Percentiles rank a stretch among this genome's conserved stretches.
Evolutionary conservation across 73 alveolate species (phyloP).

Genomic region (Tetrahymena elliotti): DNA sequence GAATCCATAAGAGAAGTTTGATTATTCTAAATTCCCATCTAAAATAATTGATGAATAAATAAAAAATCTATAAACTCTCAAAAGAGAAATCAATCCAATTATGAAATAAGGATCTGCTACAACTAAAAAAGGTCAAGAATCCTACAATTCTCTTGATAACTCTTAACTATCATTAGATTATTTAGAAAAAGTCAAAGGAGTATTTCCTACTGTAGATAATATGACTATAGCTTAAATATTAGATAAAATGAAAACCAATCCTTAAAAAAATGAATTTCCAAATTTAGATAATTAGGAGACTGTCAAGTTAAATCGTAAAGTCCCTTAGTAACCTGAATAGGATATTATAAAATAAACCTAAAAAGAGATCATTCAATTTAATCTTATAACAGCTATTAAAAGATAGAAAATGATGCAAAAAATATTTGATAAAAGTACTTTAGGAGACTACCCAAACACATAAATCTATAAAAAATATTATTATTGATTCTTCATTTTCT

Average conservation of each 20-base stretch:
- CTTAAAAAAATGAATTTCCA: not conserved
- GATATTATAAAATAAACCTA: not conserved
- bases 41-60: not conserved
- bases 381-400: not conserved
- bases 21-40: not conserved
- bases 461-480: not conserved
- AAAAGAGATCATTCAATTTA: not conserved
- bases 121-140: not conserved
- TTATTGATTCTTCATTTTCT: not conserved
- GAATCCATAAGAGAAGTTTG: not conserved
- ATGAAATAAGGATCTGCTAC: not conserved
- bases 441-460: not conserved
- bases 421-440: not conserved
- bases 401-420: not conserved
- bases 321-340: not conserved
- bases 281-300: not conserved
- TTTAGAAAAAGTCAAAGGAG: not conserved
- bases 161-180: not conserved
- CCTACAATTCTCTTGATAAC: not conserved
- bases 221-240: not conserved
- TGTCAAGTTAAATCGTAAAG: not conserved
- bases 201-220: not conserved
- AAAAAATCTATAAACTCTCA: not conserved
- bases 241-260: not conserved
- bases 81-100: not conserved